These are phyloP conservation scores for Cadophora sp. DNA, from an alignment of 2,329 filamentous ascomycete species.

Conservation along the genomic window DNA sequence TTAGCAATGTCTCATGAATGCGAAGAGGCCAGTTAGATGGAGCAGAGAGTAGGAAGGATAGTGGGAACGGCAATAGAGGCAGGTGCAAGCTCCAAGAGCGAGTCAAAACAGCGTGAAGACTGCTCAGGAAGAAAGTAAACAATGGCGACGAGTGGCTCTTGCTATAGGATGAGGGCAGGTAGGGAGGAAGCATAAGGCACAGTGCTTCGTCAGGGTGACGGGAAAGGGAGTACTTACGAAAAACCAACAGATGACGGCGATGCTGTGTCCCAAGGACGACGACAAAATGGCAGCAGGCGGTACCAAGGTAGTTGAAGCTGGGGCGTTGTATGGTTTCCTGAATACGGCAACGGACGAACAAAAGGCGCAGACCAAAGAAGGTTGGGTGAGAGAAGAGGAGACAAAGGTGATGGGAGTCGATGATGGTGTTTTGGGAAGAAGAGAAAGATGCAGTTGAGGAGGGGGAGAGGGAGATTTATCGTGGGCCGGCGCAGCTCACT, in stretches of 20 bases:
- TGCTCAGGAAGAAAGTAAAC: neutral
- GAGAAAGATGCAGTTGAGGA: neutral
- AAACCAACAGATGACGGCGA: constrained; percentile 8
- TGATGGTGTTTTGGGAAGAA: constrained; percentile 8
- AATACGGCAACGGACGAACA: constrained; percentile 2
- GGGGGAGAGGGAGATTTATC: neutral
- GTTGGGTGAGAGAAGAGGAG: neutral
- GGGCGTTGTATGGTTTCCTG: constrained; percentile 4
- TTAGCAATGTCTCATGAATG: neutral
- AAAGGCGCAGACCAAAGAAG: constrained; percentile 9
- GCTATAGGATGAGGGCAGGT: neutral
- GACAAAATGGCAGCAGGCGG: constrained; percentile 12
- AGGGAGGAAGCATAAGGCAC: neutral
- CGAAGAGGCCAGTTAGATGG: neutral
- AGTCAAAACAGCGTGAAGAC: neutral
- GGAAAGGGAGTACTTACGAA: neutral
- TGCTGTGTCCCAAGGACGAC: constrained; percentile 16
- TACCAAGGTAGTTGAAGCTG: constrained; percentile 9
- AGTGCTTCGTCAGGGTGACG: neutral
- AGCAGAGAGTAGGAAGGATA: neutral
- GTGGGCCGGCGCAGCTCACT: neutral
- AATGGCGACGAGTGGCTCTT: neutral
- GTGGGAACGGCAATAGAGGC: neutral
- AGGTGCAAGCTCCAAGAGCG: neutral
- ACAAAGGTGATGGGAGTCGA: neutral